These are phyloP conservation scores for Syzygium oleosum DNA, from an alignment of 345 rosid species.

Conservation along the genomic window DNA sequence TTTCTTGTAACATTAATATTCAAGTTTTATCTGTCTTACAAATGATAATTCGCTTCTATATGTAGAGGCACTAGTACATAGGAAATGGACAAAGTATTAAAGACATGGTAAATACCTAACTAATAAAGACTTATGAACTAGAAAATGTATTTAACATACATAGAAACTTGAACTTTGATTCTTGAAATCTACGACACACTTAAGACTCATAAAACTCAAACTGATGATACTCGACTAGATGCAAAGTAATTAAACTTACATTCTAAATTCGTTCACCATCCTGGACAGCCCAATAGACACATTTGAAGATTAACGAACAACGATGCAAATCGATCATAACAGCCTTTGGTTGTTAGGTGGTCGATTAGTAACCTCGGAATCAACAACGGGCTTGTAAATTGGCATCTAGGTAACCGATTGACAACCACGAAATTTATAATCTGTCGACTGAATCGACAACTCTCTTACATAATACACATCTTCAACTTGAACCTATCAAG, in stretches of 20 bases:
- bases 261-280: neutral
- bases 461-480: neutral
- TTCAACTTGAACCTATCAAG: neutral
- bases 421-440: neutral
- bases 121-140: no score
- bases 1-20: neutral
- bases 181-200: no score
- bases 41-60: neutral
- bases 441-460: neutral
- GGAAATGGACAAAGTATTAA: neutral
- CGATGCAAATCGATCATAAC: neutral
- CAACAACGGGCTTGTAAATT: neutral
- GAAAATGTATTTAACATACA: no score
- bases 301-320: neutral
- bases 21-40: neutral
- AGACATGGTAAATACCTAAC: no score
- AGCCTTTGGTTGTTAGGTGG: neutral
- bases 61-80: neutral
- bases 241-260: no score
- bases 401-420: neutral
- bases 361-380: neutral
- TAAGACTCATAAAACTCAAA: neutral
- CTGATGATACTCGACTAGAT: no score
- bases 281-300: neutral
- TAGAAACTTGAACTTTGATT: no score